Conservation (phyloP, 192 early-diverging fungal genomes). For the Umbelopsis sp. region DNA sequence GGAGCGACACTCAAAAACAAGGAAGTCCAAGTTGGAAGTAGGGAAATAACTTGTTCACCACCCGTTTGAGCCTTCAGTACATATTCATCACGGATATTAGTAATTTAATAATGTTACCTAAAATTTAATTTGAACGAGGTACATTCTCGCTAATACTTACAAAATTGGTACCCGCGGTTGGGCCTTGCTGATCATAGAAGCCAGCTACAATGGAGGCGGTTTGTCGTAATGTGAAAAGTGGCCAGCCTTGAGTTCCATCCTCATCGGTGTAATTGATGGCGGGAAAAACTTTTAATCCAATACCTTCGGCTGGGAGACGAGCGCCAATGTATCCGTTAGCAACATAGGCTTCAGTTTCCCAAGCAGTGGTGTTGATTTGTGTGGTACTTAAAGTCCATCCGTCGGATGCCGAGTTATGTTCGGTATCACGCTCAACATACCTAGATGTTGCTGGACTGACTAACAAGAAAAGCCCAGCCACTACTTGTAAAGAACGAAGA, state of each 20-base stretch:
- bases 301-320: slow-evolving; percentile 33
- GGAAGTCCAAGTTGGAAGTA: slow-evolving; percentile 36
- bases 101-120: not conserved
- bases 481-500: not conserved
- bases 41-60: slow-evolving; percentile 39
- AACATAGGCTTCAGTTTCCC: slow-evolving; percentile 31
- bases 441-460: slow-evolving; percentile 4
- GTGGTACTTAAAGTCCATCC: slow-evolving; percentile 34
- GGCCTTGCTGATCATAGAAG: slow-evolving; percentile 30
- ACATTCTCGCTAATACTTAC: slow-evolving; percentile 18
- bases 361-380: slow-evolving; percentile 31
- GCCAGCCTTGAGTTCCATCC: slow-evolving; percentile 40
- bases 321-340: slow-evolving; percentile 43
- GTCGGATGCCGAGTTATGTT: slow-evolving; percentile 3
- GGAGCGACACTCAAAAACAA: slow-evolving; percentile 29
- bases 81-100: not conserved
- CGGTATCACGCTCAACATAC: not conserved
- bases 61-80: slow-evolving; percentile 31
- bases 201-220: slow-evolving; percentile 40
- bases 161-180: slow-evolving; percentile 38
- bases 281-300: slow-evolving; percentile 32
- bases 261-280: slow-evolving; percentile 24
- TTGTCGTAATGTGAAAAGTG: slow-evolving; percentile 34
- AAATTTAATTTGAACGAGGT: too few species aligned
- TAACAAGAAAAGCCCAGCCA: slow-evolving; percentile 1